Base-by-base conservation (phyloP, 1,284 basidiomycete species). In the Trichosporon sp. region DNA sequence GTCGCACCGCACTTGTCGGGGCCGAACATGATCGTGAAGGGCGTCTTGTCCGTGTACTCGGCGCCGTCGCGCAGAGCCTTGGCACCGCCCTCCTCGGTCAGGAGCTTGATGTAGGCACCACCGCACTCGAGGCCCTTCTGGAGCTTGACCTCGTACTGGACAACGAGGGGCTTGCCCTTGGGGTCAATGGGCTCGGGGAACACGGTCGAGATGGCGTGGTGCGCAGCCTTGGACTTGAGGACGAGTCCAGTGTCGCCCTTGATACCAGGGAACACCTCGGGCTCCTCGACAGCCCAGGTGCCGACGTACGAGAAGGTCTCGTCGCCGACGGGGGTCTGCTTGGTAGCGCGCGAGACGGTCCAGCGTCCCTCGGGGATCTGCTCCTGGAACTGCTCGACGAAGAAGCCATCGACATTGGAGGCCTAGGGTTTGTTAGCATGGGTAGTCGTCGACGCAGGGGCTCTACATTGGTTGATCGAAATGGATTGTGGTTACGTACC, bases 111-210 rank as follows among this genome's bases (percentile, higher is more conserved):
- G 83, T 99, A 99, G 44, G 96, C 96, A 83, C 96, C 96, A 82
- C 96, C 96, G 74, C 96, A 99, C 82, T 95, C 95, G 65, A 97
- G 92, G 64, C 95, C 95, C 82, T 98, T 95, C 84, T 99, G 95
- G 81, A 97, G 92, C 84, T 99, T 97, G 83, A 95, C 94, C 81
- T 99, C 96, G 80, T 99, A 99, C 81, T 98, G 95, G 19, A 99
- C 89, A 69, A 99, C 94, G 58, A 99, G 85, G 46, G 95, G 91
- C 83, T 96, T 87, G 69, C 87, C 84, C 76, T 87, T 87, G 82
- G 95, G 91, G 83, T 90, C 88, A 73, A 97, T 84, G 19, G 78
- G 72, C 70, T 86, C 79, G 31, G 83, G 73, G 81, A 99, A 95
- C 36, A 92, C 89, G 9, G 95, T 92, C 67, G 95, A 97, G 81